Conservation (phyloP, 2,329 filamentous ascomycete species). For the Talaromyces atroroseus region DNA sequence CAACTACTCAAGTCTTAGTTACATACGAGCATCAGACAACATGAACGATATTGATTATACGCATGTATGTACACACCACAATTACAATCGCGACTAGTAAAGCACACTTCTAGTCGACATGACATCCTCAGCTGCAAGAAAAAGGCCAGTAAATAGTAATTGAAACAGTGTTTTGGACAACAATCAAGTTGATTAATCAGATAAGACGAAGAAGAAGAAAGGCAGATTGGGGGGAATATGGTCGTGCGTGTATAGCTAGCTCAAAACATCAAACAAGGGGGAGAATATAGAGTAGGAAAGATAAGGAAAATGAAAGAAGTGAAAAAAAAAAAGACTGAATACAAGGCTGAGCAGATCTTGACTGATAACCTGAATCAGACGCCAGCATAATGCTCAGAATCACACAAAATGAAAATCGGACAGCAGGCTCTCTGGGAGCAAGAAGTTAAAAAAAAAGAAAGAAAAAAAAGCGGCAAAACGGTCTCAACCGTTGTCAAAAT, state of each 20-base stretch:
- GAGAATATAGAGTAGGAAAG: conserved; percentile 10
- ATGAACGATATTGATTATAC: conserved; percentile 3
- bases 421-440: conserved; percentile 24
- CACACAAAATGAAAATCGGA: conserved; percentile 21
- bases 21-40: no score
- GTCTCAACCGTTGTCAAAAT: conserved; percentile 13
- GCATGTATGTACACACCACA: conserved; percentile 14
- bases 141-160: background rate
- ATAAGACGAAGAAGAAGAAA: background rate
- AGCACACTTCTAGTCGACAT: background rate
- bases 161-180: background rate
- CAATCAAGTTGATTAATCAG: conserved; percentile 1
- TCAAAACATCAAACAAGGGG: conserved; percentile 5
- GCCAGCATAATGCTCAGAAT: conserved; percentile 32
- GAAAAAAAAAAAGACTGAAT: conserved; percentile 14
- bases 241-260: conserved; percentile 7
- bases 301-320: background rate
- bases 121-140: background rate
- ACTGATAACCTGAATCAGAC: conserved; percentile 31
- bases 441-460: no score
- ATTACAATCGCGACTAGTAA: background rate
- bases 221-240: conserved; percentile 10
- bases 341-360: conserved; percentile 25
- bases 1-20: no score
- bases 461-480: conserved; percentile 11